Conservation (phyloP, 768 basidiomycete species). For the Podaxis sp. region DNA sequence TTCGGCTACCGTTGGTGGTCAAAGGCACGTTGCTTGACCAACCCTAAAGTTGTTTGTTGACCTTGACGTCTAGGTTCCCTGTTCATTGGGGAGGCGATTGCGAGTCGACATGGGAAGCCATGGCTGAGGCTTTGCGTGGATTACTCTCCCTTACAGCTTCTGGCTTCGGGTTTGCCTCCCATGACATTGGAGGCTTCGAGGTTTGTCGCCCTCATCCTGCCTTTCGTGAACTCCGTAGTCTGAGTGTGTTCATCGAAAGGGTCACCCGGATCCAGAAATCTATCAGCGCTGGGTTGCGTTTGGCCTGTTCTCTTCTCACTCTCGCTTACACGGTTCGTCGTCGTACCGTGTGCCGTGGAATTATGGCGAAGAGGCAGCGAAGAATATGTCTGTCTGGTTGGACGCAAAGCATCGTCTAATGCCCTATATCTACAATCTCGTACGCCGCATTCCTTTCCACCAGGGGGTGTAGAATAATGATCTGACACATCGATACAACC, state of each 20-base stretch:
- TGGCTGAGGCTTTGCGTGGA: conserved; percentile 74
- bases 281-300: conserved; percentile 80
- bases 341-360: conserved; percentile 81
- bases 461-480: too few species aligned
- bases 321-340: conserved; percentile 68
- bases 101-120: conserved; percentile 75
- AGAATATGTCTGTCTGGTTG: conserved; percentile 60
- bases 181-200: conserved; percentile 81
- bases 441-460: conserved; percentile 24
- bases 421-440: conserved; percentile 68
- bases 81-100: conserved; percentile 76
- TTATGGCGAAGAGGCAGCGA: conserved; percentile 69
- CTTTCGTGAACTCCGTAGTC: background rate
- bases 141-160: conserved; percentile 63
- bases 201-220: conserved; percentile 25
- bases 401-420: conserved; percentile 69
- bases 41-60: background rate
- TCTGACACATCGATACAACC: background rate
- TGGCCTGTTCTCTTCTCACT: conserved; percentile 75
- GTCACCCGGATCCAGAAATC: conserved; percentile 64
- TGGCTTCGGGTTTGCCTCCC: conserved; percentile 71
- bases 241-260: conserved; percentile 32
- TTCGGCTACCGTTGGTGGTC: conserved; percentile 67
- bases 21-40: conserved; percentile 39
- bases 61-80: conserved; percentile 30